Percentiles rank a stretch among this genome's conserved stretches.
Evolutionary conservation across 768 basidiomycete genomes (phyloP).

Genomic region (Naganishia onofrii): DNA sequence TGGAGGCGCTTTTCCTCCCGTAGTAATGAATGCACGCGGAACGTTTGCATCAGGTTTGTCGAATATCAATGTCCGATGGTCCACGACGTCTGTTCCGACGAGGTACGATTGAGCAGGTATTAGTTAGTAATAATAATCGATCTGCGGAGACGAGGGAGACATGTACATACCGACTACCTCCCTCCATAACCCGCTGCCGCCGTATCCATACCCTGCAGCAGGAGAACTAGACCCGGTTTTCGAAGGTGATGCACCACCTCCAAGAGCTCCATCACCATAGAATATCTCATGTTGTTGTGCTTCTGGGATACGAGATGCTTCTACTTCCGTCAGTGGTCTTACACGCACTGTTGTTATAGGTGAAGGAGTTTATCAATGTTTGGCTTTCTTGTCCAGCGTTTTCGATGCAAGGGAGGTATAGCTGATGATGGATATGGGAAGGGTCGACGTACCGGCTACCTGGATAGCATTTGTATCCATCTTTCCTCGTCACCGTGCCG

Average conservation of each 20-base stretch:
- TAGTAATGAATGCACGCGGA: conserved; percentile 69
- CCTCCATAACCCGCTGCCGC: conserved; percentile 38
- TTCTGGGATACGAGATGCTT: conserved; percentile 78
- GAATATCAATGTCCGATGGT: conserved; percentile 91
- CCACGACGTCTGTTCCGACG: conserved; percentile 66
- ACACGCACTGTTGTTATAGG: conserved; percentile 68
- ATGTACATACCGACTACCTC: conserved; percentile 48
- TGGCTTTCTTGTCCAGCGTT: not conserved
- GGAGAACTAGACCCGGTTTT: conserved; percentile 4
- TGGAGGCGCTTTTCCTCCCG: conserved; percentile 72
- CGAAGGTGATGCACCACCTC: conserved; percentile 48
- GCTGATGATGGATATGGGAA: not conserved
- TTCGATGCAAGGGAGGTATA: not conserved
- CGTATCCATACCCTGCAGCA: conserved; percentile 6
- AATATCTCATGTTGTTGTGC: conserved; percentile 61
- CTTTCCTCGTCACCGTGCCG: conserved; percentile 1
- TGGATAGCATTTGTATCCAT: conserved; percentile 49
- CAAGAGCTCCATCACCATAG: conserved; percentile 81
- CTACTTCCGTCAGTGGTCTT: conserved; percentile 79
- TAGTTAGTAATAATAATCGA: too few relatives aligned
- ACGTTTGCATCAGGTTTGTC: conserved; percentile 89
- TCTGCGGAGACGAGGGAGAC: not conserved
- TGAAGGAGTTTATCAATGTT: not conserved
- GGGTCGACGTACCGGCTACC: conserved; percentile 47
- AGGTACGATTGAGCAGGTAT: too few relatives aligned